These are phyloP conservation scores for Fusarium pseudocircinatum DNA, from an alignment of 2,329 filamentous ascomycete species.

Conservation along the genomic window DNA sequence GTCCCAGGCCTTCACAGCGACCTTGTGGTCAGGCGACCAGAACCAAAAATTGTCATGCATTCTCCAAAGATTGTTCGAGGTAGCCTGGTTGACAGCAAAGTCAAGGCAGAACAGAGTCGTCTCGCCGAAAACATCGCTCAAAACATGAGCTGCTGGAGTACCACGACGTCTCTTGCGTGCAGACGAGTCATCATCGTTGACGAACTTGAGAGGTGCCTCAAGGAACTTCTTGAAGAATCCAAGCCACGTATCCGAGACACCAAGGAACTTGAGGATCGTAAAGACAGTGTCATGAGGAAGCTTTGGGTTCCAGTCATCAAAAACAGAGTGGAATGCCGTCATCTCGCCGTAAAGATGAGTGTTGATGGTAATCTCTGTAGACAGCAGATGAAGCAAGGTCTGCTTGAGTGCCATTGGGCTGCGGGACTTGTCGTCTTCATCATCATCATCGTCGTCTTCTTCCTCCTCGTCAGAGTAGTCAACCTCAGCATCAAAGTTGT, in stretches of 20 bases:
- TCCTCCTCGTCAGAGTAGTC: constrained; percentile 1
- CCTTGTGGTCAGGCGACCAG: constrained; percentile 64
- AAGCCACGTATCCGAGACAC: constrained; percentile 65
- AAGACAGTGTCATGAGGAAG: constrained; percentile 67
- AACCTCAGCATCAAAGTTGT: not conserved
- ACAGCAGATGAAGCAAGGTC: constrained; percentile 57
- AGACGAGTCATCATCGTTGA: constrained; percentile 59
- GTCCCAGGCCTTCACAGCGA: constrained; percentile 67
- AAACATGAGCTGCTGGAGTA: constrained; percentile 65
- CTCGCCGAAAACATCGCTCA: constrained; percentile 70
- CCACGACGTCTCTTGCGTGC: constrained; percentile 60
- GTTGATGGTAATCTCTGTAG: constrained; percentile 58
- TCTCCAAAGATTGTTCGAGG: constrained; percentile 64
- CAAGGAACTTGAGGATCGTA: constrained; percentile 66
- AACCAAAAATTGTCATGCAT: constrained; percentile 75
- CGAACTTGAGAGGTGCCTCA: constrained; percentile 66
- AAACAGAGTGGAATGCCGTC: constrained; percentile 58
- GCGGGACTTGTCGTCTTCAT: constrained; percentile 24
- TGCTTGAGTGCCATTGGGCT: constrained; percentile 58
- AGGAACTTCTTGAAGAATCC: constrained; percentile 69
- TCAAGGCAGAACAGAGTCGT: constrained; percentile 71
- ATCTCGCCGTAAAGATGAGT: constrained; percentile 56
- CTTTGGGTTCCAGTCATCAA: constrained; percentile 54
- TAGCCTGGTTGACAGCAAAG: constrained; percentile 68
- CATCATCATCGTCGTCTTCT: constrained; percentile 13